A percentile compares a stretch with the other conserved stretches of the same genome.
Conservation (phyloP, 2,329 filamentous ascomycete species). For the Fusarium neocosmosporiellum region DNA sequence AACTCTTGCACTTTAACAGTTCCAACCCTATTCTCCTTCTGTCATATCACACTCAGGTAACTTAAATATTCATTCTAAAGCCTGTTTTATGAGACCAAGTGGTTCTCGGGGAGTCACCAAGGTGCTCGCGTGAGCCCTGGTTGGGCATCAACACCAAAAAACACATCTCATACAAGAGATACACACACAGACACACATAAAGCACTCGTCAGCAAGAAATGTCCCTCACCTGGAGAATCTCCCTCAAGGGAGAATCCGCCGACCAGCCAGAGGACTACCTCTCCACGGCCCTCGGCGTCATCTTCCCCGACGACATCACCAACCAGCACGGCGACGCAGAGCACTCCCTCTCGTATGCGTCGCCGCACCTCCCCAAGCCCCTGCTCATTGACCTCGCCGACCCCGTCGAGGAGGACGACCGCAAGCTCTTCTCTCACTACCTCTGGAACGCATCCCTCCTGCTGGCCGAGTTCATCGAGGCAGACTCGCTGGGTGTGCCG, state of each 20-base stretch:
- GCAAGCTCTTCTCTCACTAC: slow-evolving; percentile 76
- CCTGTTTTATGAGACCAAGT: slow-evolving; percentile 8
- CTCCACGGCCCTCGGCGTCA: slow-evolving; percentile 66
- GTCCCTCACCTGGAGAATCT: slow-evolving; percentile 55
- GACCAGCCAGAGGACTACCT: slow-evolving; percentile 69
- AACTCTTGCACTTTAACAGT: background rate
- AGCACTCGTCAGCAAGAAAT: slow-evolving; percentile 45
- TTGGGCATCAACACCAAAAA: slow-evolving; percentile 17
- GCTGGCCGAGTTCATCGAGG: slow-evolving; percentile 67
- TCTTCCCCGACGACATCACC: slow-evolving; percentile 75
- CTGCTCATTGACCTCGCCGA: slow-evolving; percentile 60
- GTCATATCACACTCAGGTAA: background rate
- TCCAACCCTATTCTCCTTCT: background rate
- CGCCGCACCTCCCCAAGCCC: slow-evolving; percentile 59
- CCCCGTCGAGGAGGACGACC: slow-evolving; percentile 63
- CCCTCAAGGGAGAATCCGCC: slow-evolving; percentile 38
- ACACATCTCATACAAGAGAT: background rate
- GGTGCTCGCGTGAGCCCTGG: background rate
- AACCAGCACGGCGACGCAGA: slow-evolving; percentile 74
- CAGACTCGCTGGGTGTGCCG: slow-evolving; percentile 51
- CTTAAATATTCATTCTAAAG: background rate
- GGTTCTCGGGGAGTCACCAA: background rate
- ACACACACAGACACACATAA: background rate
- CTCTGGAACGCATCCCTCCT: slow-evolving; percentile 75
- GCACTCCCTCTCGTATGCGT: slow-evolving; percentile 69